Evolutionary conservation across 495 filamentous ascomycete genomes (phyloP), one percentile per base, ranked within the genome.

Genomic region (Lasiosphaeria hispida): DNA sequence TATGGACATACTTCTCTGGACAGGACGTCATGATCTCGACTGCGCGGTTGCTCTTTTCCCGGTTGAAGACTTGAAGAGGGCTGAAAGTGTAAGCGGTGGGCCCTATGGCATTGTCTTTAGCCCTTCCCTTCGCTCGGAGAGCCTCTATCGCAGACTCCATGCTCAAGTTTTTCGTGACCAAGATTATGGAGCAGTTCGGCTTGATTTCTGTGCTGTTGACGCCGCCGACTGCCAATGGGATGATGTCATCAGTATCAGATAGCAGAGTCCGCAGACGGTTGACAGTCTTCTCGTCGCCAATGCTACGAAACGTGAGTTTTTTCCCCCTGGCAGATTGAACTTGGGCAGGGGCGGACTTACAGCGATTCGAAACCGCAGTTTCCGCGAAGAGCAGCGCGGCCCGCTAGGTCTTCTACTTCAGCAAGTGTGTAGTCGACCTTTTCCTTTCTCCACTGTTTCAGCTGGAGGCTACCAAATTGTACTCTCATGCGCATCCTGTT

Each of bases 401-500:
- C 60, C 51, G 84, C 48, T 67, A 85, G 78, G 4, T 64, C 61
- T 35, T 64, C 55, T 34, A 89, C 84, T 9, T 87, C 76, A 7
- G 74, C 63, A 39, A 82, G 77, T 0, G 63, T 63, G 50, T 80
- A 80, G 7, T 63, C 59, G 0, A 40, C 7, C 35, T 71, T 69
- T 10, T 59, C 70, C 17, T 71, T 69, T 10, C 68, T 68, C 38
- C 79, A 87, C 11, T 69, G 60, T 8, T 70, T 68, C 11, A 89
- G 68, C 7, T 77, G 60, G 30, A 84, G 74, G 0, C 73, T 70
- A 0, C 86, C 87, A 42, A 89, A 79, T 35, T 78, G 72, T 3
- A 86, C 74, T 17, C 81, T 75, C 78, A 90, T 70, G 6, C 55
- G 56, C 63, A 73, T 69, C 44, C 59, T 58, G 48, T 61, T 67